Conservation (phyloP, 257 asterid genomes). For the Cinchona pubescens region DNA sequence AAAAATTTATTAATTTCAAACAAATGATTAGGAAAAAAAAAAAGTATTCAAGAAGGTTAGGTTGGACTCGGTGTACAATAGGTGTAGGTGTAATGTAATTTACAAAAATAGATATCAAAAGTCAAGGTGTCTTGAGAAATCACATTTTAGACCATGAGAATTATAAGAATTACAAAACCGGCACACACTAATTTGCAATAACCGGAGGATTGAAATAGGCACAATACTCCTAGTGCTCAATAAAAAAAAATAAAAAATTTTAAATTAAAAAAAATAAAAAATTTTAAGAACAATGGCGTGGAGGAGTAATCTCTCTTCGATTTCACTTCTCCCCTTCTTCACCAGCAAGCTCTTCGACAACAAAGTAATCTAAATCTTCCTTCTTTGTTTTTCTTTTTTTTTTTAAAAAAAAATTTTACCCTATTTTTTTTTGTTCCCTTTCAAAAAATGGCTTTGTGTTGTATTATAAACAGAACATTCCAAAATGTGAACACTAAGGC, state of each 20-base stretch:
- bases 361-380: constrained; percentile 42
- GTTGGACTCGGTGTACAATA: not conserved
- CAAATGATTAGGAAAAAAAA: too few species aligned
- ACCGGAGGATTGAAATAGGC: not conserved
- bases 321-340: constrained; percentile 62
- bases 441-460: constrained; percentile 3
- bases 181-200: not conserved
- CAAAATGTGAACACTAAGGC: constrained; percentile 6
- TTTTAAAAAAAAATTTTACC: not conserved
- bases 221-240: too few species aligned
- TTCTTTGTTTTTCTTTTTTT: not conserved
- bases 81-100: not conserved
- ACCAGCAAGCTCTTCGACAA: constrained; percentile 67
- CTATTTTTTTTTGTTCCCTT: not conserved
- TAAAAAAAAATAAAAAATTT: not conserved
- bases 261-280: too few species aligned
- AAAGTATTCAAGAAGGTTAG: not conserved
- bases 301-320: constrained; percentile 79
- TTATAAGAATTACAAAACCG: not conserved
- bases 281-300: constrained; percentile 75
- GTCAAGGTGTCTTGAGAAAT: too few species aligned
- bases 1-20: too few species aligned
- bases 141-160: not conserved
- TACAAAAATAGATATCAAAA: not conserved
- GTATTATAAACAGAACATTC: constrained; percentile 35